These are phyloP conservation scores for Maudiozyma bulderi DNA, from an alignment of 805 yeast genomes.

Conservation along the genomic window DNA sequence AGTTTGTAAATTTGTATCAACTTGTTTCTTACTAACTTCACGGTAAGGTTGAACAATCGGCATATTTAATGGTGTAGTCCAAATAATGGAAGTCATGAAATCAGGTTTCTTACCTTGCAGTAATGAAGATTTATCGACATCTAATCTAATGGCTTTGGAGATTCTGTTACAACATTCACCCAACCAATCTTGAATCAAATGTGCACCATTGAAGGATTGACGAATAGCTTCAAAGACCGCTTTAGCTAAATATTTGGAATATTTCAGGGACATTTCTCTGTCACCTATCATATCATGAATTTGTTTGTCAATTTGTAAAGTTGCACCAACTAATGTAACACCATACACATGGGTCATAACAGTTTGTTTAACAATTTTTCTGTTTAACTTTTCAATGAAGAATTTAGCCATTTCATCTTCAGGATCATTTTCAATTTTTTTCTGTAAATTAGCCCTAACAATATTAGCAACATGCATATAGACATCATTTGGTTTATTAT, in stretches of 20 bases:
- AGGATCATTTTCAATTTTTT: conserved; percentile 35
- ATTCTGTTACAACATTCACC: conserved; percentile 78
- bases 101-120: conserved; percentile 43
- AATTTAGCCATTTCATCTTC: conserved; percentile 44
- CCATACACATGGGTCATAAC: conserved; percentile 98
- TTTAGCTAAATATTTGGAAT: conserved; percentile 57
- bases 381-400: conserved; percentile 52
- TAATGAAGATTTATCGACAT: conserved; percentile 38
- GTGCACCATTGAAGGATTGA: conserved; percentile 84
- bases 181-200: conserved; percentile 92
- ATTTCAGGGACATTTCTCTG: conserved; percentile 35
- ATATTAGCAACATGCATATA: conserved; percentile 60
- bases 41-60: conserved; percentile 98
- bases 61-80: conserved; percentile 95
- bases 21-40: conserved; percentile 49
- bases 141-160: conserved; percentile 65
- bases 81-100: conserved; percentile 79
- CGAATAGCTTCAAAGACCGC: conserved; percentile 79
- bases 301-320: conserved; percentile 77
- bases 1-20: conserved; percentile 78
- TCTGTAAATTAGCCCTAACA: conserved; percentile 46
- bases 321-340: conserved; percentile 89
- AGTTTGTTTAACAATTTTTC: conserved; percentile 92
- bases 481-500: conserved; percentile 68
- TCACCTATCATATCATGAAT: conserved; percentile 50